Base-by-base conservation (phyloP, 805 yeast species). In the Saturnispora kantuleensis region DNA sequence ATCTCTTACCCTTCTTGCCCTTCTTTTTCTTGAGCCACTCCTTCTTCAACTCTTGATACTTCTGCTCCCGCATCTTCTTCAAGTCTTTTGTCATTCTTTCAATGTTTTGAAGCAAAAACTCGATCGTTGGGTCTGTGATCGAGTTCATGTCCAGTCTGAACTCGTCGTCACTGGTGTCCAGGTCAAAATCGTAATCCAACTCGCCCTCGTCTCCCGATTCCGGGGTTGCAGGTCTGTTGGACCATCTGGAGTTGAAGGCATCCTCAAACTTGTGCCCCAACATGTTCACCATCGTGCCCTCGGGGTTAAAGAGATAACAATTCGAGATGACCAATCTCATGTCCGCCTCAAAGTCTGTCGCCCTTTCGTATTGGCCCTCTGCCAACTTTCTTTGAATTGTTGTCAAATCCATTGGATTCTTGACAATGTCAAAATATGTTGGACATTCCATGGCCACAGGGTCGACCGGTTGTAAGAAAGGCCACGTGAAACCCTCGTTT, bases 371-470 rank as follows among this genome's bases (percentile, higher is more conserved):
- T 55, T 84, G 84, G 63, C 89, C 89, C 62, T 86, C 87, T 49
- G 80, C 77, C 52, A 87, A 70, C 60, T 89, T 90, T 47, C 77
- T 73, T 55, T 80, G 81, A 46, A 90, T 74, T 0, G 97, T 87
- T 30, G 90, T 79, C 53, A 93, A 71, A 64, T 93, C 98, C 97
- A 93, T 93, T 48, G 98, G 98, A 55, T 79, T 76, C 63, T 86
- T 87, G 47, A 93, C 81, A 46, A 86, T 69, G 55, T 90, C 94
- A 53, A 76, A 76, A 63, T 93, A 93, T 37, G 88, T 78, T 28
- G 98, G 98, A 53, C 95, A 81, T 56, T 86, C 87, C 57, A 90
- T 73, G 12, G 96, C 95, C 30, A 89, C 88, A 0, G 96, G 93
- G 63, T 93, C 97, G 35, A 93, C 98, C 1, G 98, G 97, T 47